Evolutionary conservation across 805 yeast genomes (phyloP), one percentile per base, ranked within the genome.

Genomic region (Kazachstania bromeliacearum): DNA sequence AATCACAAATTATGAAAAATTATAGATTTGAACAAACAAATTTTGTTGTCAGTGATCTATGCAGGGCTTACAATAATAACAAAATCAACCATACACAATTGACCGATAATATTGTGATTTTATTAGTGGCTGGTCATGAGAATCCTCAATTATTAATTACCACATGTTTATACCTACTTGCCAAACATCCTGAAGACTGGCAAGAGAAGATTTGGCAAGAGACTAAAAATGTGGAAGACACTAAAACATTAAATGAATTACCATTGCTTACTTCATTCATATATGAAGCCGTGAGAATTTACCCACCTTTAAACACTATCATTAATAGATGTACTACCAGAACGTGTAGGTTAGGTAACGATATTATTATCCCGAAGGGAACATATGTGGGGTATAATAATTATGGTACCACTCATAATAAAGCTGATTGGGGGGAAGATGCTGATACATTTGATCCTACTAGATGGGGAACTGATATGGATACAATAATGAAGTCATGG

Each of bases 41-140:
- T 6, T 59, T 60, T 39, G 71, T 68, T 0, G 68, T 70, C 2
- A 64, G 63, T 35, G 60, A 59, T 29, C 50, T 74, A 8, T 60
- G 65, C 7, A 51, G 58, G 5, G 72, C 74, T 1, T 52, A 59
- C 28, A 51, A 63, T 5, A 41, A 42, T 6, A 68, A 64, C 0
- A 35, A 42, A 3, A 58, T 75, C 2, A 59, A 69, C 2, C 55
- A 63, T 35, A 61, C 65, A 33, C 79, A 75, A 43, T 62, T 73
- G 36, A 52, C 61, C 2, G 80, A 75, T 46, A 75, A 75, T 50
- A 60, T 72, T 13, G 67, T 73, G 7, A 74, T 75, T 13, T 58
- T 73, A 3, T 51, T 75, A 46, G 70, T 75, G 31, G 81, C 81
- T 0, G 81, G 80, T 0, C 81, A 75, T 50, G 81, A 75, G 44